Evolutionary conservation across 2,329 filamentous ascomycete species (phyloP).

Genomic region (Pezicula carpinea): DNA sequence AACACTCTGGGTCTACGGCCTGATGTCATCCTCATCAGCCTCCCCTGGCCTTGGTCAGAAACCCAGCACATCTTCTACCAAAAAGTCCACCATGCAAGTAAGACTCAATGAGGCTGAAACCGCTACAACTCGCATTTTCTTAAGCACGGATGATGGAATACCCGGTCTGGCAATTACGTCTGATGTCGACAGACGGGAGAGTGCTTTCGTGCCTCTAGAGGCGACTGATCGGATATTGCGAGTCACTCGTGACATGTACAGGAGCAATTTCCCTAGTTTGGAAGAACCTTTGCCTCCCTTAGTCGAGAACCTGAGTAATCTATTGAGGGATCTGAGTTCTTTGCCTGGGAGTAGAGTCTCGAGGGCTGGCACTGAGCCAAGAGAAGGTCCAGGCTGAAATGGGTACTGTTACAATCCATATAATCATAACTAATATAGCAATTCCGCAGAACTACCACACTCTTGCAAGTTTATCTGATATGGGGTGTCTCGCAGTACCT

Average conservation of each 20-base stretch:
- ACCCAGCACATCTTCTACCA: constrained; percentile 27
- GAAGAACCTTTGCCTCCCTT: constrained; percentile 50
- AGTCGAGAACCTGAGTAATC: constrained; percentile 61
- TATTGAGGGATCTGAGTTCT: constrained; percentile 57
- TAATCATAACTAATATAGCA: too few species aligned
- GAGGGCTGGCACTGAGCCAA: constrained; percentile 5
- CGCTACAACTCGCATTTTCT: constrained; percentile 50
- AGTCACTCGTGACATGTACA: constrained; percentile 51
- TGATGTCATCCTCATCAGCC: constrained; percentile 40
- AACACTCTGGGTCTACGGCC: constrained; percentile 65
- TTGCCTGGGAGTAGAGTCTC: constrained; percentile 34
- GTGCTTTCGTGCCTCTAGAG: constrained; percentile 39
- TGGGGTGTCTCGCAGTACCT: too few species aligned
- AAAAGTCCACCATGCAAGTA: constrained; percentile 29
- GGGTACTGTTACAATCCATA: too few species aligned
- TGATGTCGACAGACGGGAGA: constrained; percentile 14
- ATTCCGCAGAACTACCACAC: too few species aligned
- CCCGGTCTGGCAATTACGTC: constrained; percentile 38
- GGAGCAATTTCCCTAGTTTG: constrained; percentile 42
- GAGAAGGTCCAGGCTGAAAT: background rate
- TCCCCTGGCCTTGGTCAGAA: constrained; percentile 8
- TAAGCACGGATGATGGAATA: constrained; percentile 46
- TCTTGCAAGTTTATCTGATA: too few species aligned
- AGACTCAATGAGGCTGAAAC: constrained; percentile 54
- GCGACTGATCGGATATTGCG: constrained; percentile 57